These are phyloP conservation scores for Talaromyces sp. DNA, from an alignment of 2,329 filamentous ascomycete genomes.

Conservation along the genomic window DNA sequence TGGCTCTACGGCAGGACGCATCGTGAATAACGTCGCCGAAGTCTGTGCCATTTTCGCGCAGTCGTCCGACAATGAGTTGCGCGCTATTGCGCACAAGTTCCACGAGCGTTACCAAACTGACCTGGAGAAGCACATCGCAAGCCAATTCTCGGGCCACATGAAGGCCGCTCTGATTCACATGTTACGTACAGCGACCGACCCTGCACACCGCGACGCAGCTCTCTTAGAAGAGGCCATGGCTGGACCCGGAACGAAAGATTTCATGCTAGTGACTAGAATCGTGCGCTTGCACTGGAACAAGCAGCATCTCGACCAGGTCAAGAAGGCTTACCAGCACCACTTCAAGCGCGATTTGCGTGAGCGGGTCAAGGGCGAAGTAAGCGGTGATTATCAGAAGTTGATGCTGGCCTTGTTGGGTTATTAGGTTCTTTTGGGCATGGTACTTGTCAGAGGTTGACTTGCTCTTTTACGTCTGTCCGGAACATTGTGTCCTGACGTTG, in stretches of 20 bases:
- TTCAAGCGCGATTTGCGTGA: constrained; percentile 65
- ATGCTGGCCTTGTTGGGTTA: constrained; percentile 63
- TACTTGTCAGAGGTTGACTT: not conserved
- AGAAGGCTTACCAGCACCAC: constrained; percentile 68
- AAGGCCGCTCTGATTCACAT: constrained; percentile 76
- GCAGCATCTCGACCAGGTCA: constrained; percentile 69
- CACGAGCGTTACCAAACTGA: constrained; percentile 65
- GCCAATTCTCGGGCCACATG: constrained; percentile 91
- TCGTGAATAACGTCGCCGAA: constrained; percentile 43
- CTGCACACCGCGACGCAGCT: constrained; percentile 76
- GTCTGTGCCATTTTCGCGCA: constrained; percentile 75
- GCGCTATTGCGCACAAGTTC: constrained; percentile 75
- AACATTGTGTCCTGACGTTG: not conserved
- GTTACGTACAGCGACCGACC: constrained; percentile 71
- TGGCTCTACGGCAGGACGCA: constrained; percentile 66
- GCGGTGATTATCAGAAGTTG: constrained; percentile 73
- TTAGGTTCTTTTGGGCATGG: not conserved
- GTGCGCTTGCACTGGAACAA: constrained; percentile 81
- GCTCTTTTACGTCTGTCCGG: not conserved
- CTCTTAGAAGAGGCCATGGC: constrained; percentile 84
- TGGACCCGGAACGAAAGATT: constrained; percentile 81
- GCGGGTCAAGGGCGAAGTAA: constrained; percentile 77
- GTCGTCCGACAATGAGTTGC: constrained; percentile 76
- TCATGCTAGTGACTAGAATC: constrained; percentile 70
- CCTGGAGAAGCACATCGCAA: constrained; percentile 70